Evolutionary conservation across 306 rosid genomes (phyloP).

Genomic region (Gynostemma pentaphyllum): DNA sequence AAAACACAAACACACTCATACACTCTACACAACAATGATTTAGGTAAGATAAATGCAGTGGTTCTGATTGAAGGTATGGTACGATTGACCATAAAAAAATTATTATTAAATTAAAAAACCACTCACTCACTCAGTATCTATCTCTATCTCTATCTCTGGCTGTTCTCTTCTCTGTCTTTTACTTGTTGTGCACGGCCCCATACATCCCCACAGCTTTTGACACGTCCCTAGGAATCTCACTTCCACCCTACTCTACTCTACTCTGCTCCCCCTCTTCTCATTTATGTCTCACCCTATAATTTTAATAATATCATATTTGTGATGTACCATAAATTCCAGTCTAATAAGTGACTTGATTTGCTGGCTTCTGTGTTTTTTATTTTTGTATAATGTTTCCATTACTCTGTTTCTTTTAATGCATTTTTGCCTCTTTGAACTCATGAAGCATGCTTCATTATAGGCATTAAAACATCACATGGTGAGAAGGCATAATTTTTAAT

Average conservation of each 20-base stretch:
- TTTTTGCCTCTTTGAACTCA: no score
- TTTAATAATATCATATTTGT: background rate
- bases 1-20: slow-evolving; percentile 7
- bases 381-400: background rate
- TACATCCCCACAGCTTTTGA: background rate
- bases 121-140: no score
- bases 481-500: no score
- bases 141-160: no score
- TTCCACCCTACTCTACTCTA: background rate
- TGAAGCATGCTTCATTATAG: no score
- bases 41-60: slow-evolving; percentile 11
- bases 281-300: background rate
- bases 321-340: background rate
- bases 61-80: slow-evolving; percentile 6
- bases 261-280: background rate
- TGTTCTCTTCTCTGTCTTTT: slow-evolving; percentile 7
- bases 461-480: no score
- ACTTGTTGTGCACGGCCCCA: slow-evolving; percentile 24
- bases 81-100: background rate
- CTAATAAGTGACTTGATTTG: background rate
- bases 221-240: background rate
- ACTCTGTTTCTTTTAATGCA: background rate
- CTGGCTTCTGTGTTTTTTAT: background rate
- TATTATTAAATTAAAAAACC: slow-evolving; percentile 3
- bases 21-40: slow-evolving; percentile 11